Conservation (phyloP, 495 filamentous ascomycete species). For the Aspergillus carlsbadensis region DNA sequence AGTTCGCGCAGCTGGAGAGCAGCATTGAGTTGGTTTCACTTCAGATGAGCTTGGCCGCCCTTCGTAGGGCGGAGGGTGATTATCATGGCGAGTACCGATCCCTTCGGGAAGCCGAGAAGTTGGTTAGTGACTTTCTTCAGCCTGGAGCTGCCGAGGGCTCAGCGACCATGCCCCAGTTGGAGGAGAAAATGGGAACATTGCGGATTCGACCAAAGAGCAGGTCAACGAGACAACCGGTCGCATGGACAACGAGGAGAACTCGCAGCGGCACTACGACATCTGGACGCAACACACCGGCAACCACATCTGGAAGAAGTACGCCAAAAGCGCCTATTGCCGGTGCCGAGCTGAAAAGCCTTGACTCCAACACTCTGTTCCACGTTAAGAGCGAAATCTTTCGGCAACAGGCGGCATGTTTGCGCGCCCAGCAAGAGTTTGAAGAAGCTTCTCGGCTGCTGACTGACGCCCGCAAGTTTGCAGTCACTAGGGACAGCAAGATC, state of each 20-base stretch:
- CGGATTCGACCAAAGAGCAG: conserved; percentile 32
- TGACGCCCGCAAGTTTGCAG: conserved; percentile 35
- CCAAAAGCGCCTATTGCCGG: conserved; percentile 30
- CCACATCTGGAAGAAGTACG: conserved; percentile 26
- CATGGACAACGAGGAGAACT: conserved; percentile 31
- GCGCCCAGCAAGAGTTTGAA: conserved; percentile 39
- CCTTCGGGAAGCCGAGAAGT: conserved; percentile 44
- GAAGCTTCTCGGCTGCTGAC: conserved; percentile 32
- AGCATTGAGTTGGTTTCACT: conserved; percentile 48
- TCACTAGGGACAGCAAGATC: conserved; percentile 39
- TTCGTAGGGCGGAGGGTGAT: conserved; percentile 38
- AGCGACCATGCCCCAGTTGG: conserved; percentile 25
- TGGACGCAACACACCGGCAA: conserved; percentile 12
- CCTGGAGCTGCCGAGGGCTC: conserved; percentile 20
- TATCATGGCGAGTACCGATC: conserved; percentile 50
- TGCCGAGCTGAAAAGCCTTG: conserved; percentile 34
- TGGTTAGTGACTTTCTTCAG: conserved; percentile 28
- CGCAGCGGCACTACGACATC: conserved; percentile 17
- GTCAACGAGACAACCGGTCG: conserved; percentile 23
- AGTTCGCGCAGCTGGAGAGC: conserved; percentile 37
- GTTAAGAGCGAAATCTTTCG: conserved; percentile 62
- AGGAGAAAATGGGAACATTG: conserved; percentile 43
- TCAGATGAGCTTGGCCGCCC: conserved; percentile 45
- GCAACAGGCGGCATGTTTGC: conserved; percentile 57
- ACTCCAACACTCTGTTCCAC: conserved; percentile 56